A percentile compares a stretch with the other conserved stretches of the same genome.
phyloP scores from a whole-genome alignment of 768 basidiomycete genomes.

The Paxillus involutus region DNA sequence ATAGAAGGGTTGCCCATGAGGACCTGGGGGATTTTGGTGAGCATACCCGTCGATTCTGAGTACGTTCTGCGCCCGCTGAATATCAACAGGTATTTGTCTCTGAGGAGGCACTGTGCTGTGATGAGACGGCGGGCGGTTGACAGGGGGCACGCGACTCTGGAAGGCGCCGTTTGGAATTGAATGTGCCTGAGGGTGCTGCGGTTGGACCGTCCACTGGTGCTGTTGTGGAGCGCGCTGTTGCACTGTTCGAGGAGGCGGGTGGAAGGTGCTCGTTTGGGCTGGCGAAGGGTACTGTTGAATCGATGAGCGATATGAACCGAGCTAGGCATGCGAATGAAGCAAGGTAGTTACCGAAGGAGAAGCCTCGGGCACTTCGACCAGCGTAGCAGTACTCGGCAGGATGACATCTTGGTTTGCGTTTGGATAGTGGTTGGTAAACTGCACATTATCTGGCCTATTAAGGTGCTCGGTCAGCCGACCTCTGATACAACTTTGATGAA shows the following conservation, averaged over 20 bases:
- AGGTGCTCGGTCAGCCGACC: background rate
- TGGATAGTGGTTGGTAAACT: constrained; percentile 9
- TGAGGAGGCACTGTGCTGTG: background rate
- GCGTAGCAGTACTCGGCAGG: constrained; percentile 34
- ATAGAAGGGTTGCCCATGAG: background rate
- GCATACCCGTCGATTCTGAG: constrained; percentile 8
- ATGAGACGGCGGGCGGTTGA: background rate
- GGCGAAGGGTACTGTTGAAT: constrained; percentile 10
- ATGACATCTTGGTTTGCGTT: constrained; percentile 17
- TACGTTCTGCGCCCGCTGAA: background rate
- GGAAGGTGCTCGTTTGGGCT: background rate
- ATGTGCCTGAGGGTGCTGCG: background rate
- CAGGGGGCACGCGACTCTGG: constrained; percentile 4
- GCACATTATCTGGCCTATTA: constrained; percentile 17
- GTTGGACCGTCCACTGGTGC: background rate
- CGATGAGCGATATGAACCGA: constrained; percentile 6
- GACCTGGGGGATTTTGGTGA: constrained; percentile 7
- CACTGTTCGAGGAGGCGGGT: constrained; percentile 2
- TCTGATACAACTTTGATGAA: background rate
- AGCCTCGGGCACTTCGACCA: constrained; percentile 31
- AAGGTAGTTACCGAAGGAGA: constrained; percentile 13
- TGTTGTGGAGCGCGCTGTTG: constrained; percentile 4
- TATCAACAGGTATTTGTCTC: background rate
- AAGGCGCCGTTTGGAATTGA: background rate
- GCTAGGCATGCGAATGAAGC: background rate